These are phyloP conservation scores for Nicotiana tomentosiformis DNA, from an alignment of 257 asterid species.

Conservation along the genomic window DNA sequence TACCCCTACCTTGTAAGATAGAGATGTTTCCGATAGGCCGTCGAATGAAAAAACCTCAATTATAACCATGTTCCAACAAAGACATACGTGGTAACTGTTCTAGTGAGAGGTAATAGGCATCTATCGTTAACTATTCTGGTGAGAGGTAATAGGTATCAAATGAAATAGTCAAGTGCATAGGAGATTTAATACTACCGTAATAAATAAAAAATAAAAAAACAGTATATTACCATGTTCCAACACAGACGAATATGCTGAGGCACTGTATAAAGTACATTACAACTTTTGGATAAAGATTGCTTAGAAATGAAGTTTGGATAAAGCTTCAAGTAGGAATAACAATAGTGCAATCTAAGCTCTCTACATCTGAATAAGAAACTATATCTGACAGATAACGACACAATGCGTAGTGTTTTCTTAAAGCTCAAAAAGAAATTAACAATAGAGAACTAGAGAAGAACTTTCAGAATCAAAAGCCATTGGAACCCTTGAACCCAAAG, in stretches of 20 bases:
- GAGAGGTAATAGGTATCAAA: background rate
- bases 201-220: background rate
- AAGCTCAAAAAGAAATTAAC: conserved; percentile 17
- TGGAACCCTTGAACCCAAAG: conserved; percentile 65
- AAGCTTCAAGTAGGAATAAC: conserved; percentile 27
- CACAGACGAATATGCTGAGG: background rate
- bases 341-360: background rate
- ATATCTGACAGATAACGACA: conserved; percentile 24
- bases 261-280: background rate
- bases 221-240: background rate
- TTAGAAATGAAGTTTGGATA: conserved; percentile 59
- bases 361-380: background rate
- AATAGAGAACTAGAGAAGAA: conserved; percentile 17
- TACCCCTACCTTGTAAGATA: too few species aligned
- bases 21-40: too few species aligned
- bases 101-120: background rate
- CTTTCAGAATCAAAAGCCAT: conserved; percentile 32
- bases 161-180: background rate
- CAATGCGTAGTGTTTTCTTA: conserved; percentile 3
- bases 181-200: background rate
- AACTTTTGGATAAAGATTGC: conserved; percentile 32
- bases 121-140: background rate
- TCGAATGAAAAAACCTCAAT: background rate
- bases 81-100: background rate
- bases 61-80: background rate